Evolutionary conservation across 441 rosid species (phyloP), one percentile per base, ranked within the genome.

Genomic region (Croton setiger): DNA sequence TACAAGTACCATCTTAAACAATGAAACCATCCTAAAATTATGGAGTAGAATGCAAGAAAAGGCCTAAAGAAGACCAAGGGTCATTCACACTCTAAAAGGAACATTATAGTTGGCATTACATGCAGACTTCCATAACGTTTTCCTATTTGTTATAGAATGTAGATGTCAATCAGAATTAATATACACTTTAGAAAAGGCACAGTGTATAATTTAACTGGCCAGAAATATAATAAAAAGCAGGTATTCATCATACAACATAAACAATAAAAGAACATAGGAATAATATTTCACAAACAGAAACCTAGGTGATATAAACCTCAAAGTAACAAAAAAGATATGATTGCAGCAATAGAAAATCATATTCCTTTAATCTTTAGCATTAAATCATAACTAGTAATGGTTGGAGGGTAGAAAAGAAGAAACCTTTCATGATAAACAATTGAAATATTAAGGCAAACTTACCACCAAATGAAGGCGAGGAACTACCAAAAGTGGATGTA

Each of bases 391-490:
- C 36, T 33, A 70, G 5, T 41, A 57, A 17, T 3, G 8, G 6
- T 35, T 4, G 49, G 33, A 35, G 31, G 44, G 61, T 12, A 23
- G 36, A 56, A 35, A 65, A 57, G 51, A n/a, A 69, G 54, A 35
- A 75, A 61, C 17, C 5, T 14, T 54, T 23, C 11, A 47, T 61
- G 48, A 53, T 59, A 33, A n/a, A 63, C 1, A 48, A 52, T 27
- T 31, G 51, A 45, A 66, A 36, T 61, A 13, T 5, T 67, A 55
- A 51, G 45, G 47, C 64, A 62, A 53, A 74, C 84, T 73, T 74
- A 91, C 96, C 90, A 72, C 98, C 95, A 69, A 89, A 89, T 64
- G 88, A 74, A 48, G 94, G 79, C 12, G 91, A 56, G 7, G 92
- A 83, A 61, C 75, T 80, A 74, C 92, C 90, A 80, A 91, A 93